Percentiles rank a stretch among this genome's conserved stretches.
Conservation (phyloP, 768 basidiomycete genomes). For the Pisolithus tinctorius region DNA sequence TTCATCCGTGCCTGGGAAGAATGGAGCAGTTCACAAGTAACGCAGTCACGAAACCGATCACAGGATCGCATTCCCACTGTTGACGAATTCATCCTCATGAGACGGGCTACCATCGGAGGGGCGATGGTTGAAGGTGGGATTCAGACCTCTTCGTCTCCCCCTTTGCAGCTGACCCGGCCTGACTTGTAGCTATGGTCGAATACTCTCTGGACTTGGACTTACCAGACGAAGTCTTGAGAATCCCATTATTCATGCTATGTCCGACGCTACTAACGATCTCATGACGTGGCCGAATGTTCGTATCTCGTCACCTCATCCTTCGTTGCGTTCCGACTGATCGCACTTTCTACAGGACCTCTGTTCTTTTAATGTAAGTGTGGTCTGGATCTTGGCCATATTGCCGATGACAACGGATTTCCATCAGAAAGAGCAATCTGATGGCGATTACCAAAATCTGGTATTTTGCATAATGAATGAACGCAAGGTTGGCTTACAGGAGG, state of each 20-base stretch:
- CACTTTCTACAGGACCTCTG: conserved; percentile 19
- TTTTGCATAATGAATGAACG: conserved; percentile 34
- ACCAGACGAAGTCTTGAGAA: conserved; percentile 29
- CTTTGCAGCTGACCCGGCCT: conserved; percentile 2
- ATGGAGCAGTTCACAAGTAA: conserved; percentile 31
- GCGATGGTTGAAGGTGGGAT: conserved; percentile 32
- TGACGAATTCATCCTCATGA: conserved; percentile 32
- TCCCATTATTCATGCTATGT: conserved; percentile 30
- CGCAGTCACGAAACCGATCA: conserved; percentile 29
- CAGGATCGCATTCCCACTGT: conserved; percentile 31
- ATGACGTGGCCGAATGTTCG: conserved; percentile 38
- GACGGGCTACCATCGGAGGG: conserved; percentile 31
- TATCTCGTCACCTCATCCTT: conserved; percentile 3
- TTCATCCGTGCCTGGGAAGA: conserved; percentile 30
- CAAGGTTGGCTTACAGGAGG: conserved; percentile 26
- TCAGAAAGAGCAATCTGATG: conserved; percentile 34
- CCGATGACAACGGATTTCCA: conserved; percentile 4
- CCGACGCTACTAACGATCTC: conserved; percentile 33
- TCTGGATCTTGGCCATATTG: conserved; percentile 3
- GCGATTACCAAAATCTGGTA: conserved; percentile 35
- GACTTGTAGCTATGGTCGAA: conserved; percentile 27
- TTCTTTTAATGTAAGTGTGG: conserved; percentile 23
- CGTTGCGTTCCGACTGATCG: conserved; percentile 8
- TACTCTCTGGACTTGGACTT: conserved; percentile 33
- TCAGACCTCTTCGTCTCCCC: neutral